phyloP scores from a whole-genome alignment of 73 alveolate genomes.

The Diophrys sp. region DNA sequence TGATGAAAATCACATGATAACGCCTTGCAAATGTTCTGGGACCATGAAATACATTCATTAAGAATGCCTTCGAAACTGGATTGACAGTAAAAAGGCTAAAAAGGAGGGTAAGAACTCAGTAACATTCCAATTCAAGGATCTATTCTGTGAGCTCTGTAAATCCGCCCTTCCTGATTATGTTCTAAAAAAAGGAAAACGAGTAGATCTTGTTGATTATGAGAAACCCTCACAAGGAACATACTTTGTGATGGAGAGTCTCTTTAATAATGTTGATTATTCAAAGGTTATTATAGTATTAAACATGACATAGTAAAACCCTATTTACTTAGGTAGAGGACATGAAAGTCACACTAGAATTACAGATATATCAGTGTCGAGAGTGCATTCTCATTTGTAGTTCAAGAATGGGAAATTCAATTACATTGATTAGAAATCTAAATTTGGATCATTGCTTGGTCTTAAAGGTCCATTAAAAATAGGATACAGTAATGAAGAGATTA shows the following conservation, averaged over 20 bases:
- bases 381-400: conserved; percentile 34
- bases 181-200: neutral
- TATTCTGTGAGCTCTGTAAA: conserved; percentile 54
- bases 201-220: neutral
- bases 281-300: conserved; percentile 22
- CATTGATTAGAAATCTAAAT: conserved; percentile 9
- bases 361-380: conserved; percentile 74
- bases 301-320: conserved; percentile 40
- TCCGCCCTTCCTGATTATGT: conserved; percentile 17
- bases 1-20: conserved; percentile 52
- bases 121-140: conserved; percentile 37
- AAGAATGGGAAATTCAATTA: conserved; percentile 18
- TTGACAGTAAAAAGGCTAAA: conserved; percentile 14
- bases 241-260: conserved; percentile 8
- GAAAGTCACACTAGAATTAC: conserved; percentile 56
- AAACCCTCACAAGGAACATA: conserved; percentile 6
- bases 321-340: conserved; percentile 73
- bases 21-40: conserved; percentile 73
- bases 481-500: neutral
- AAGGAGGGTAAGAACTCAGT: conserved; percentile 28
- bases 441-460: conserved; percentile 15
- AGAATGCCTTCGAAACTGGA: conserved; percentile 61
- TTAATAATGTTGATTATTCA: neutral
- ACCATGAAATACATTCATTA: conserved; percentile 66
- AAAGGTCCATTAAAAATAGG: neutral